A percentile compares a stretch with the other conserved stretches of the same genome.
phyloP scores from a whole-genome alignment of 208 protist genomes.

The Trypanosoma congolense region DNA sequence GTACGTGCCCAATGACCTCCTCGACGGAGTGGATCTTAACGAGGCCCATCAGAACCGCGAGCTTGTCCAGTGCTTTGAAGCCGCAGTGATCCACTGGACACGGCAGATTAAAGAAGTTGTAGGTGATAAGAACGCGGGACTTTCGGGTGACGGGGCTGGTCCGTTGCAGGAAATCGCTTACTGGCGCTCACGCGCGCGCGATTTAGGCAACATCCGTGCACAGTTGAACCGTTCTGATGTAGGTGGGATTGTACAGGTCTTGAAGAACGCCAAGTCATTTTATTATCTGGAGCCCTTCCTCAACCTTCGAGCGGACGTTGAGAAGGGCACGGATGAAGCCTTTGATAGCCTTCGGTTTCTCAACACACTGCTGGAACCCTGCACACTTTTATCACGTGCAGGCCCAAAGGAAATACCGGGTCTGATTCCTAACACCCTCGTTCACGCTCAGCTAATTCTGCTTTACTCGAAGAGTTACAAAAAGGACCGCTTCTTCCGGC shows the following conservation, averaged over 20 bases:
- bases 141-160: constrained; percentile 60
- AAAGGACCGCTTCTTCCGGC: constrained; percentile 90
- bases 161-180: constrained; percentile 96
- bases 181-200: constrained; percentile 91
- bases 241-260: constrained; percentile 81
- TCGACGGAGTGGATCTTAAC: constrained; percentile 19
- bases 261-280: constrained; percentile 90
- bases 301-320: constrained; percentile 90
- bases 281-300: constrained; percentile 94
- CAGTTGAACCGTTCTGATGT: constrained; percentile 93
- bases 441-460: constrained; percentile 91
- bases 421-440: constrained; percentile 88
- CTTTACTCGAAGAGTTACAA: constrained; percentile 93
- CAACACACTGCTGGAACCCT: constrained; percentile 90
- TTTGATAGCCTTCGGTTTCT: constrained; percentile 96
- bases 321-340: constrained; percentile 90
- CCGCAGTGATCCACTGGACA: constrained; percentile 98
- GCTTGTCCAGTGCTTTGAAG: constrained; percentile 95
- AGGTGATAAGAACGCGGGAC: constrained; percentile 74
- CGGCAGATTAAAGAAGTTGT: constrained; percentile 98
- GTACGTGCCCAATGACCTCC: constrained; percentile 95
- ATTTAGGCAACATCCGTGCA: constrained; percentile 92
- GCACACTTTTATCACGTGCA: constrained; percentile 79
- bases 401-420: constrained; percentile 88
- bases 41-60: constrained; percentile 89